A percentile compares a stretch with the other conserved stretches of the same genome.
phyloP scores from a whole-genome alignment of 192 early-diverging fungal species.

The Backusella sp. region DNA sequence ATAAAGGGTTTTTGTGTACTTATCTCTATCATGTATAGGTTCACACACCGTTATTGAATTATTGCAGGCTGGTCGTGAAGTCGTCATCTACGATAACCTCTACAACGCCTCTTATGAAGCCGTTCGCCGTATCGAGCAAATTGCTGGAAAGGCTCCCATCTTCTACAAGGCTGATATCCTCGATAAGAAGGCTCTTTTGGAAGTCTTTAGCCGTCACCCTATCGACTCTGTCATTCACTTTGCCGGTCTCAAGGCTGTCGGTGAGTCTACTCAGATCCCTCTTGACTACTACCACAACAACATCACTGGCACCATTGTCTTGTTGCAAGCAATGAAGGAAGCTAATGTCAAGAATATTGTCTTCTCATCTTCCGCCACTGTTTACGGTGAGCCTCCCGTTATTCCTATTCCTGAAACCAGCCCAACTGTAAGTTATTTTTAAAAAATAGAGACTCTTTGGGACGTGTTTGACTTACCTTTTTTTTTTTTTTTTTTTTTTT shows the following conservation, averaged over 20 bases:
- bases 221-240: slow-evolving; percentile 78
- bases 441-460: neutral
- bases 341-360: slow-evolving; percentile 83
- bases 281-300: slow-evolving; percentile 93
- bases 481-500: neutral
- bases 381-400: slow-evolving; percentile 72
- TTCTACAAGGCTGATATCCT: slow-evolving; percentile 83
- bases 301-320: slow-evolving; percentile 80
- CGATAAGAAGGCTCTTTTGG: slow-evolving; percentile 65
- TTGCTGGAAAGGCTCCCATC: slow-evolving; percentile 53
- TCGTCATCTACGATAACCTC: slow-evolving; percentile 90
- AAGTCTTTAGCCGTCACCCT: slow-evolving; percentile 59
- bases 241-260: slow-evolving; percentile 87
- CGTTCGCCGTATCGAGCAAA: slow-evolving; percentile 65
- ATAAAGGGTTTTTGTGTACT: neutral
- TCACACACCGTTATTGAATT: slow-evolving; percentile 89
- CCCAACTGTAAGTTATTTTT: slow-evolving; percentile 35
- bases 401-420: slow-evolving; percentile 62
- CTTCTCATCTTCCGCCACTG: slow-evolving; percentile 92
- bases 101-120: slow-evolving; percentile 76
- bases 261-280: slow-evolving; percentile 76
- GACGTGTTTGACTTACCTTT: neutral
- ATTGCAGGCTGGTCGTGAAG: slow-evolving; percentile 58
- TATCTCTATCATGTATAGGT: slow-evolving; percentile 28
- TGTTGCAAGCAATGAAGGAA: slow-evolving; percentile 80